phyloP scores from a whole-genome alignment of 331 rosid genomes.

The Malus hybrid region DNA sequence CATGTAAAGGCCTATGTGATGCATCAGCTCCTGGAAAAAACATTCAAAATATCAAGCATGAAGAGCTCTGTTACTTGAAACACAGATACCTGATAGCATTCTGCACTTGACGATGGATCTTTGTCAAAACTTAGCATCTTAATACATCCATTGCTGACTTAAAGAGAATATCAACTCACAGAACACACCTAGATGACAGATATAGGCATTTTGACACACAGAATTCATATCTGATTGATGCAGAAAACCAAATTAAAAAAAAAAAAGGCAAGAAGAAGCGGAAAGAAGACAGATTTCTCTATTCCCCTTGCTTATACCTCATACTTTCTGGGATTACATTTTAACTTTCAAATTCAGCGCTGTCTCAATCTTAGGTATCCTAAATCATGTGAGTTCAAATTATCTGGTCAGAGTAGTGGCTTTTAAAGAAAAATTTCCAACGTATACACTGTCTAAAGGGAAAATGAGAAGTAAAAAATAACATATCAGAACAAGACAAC shows the following conservation, averaged over 20 bases:
- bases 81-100: background rate
- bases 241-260: background rate
- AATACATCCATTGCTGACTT: background rate
- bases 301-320: background rate
- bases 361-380: background rate
- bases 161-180: background rate
- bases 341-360: background rate
- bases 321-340: background rate
- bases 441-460: background rate
- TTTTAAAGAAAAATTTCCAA: background rate
- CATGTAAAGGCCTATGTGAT: constrained; percentile 80
- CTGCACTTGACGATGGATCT: background rate
- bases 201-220: background rate
- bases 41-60: background rate
- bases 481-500: background rate
- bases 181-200: background rate
- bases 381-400: background rate
- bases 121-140: background rate
- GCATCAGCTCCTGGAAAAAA: constrained; percentile 60
- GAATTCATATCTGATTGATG: background rate
- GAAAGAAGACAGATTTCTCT: background rate
- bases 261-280: background rate
- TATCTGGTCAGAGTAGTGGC: background rate
- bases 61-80: background rate
- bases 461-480: background rate